Evolutionary conservation across 345 rosid species (phyloP), one percentile per base, ranked within the genome.

Genomic region (Hevea brasiliensis): DNA sequence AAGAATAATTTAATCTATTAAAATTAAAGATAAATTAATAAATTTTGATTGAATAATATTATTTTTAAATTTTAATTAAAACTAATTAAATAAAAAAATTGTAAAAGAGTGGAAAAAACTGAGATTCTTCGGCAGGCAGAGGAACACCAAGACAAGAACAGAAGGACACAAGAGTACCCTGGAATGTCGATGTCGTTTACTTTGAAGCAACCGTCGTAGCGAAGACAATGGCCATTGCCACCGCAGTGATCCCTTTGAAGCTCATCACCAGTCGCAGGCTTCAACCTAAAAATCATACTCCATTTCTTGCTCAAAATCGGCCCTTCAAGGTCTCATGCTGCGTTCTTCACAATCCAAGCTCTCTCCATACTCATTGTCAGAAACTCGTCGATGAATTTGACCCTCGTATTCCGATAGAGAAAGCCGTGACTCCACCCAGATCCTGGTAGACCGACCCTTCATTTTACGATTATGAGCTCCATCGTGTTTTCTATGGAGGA

Each of bases 401-500:
- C 60, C 96, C 94, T 40, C 69, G 69, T 61, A 76, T 89, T 40
- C 90, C 94, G 2, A 76, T 94, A 26, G 90, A 92, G 77, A 85
- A 85, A 76, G 97, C 97, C 48, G 6, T 65, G 1, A 92, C 97
- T 6, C 97, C 96, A 0, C 97, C 96, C 11, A 88, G 88, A 79
- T 89, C 92, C 11, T 92, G 98, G 98, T 94, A 89, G 74, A 89
- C 87, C n/a, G 88, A 89, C 48, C 77, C 89, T 35, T 80, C 85
- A 2, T 86, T 94, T 61, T 73, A 83, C 72, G 74, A 82, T 59
- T 74, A 78, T 26, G 98, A 90, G 76, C 86, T 94, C 70, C 80
- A 85, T 61, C 86, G 78, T 15, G 83, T 94, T 84, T 94, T 94
- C 85, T 87, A 83, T 72, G 81, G 84, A 78, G 94, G 94, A 63